phyloP scores from a whole-genome alignment of 108 stramenopile genomes.

The Cyclotella choctawhatcheeana region DNA sequence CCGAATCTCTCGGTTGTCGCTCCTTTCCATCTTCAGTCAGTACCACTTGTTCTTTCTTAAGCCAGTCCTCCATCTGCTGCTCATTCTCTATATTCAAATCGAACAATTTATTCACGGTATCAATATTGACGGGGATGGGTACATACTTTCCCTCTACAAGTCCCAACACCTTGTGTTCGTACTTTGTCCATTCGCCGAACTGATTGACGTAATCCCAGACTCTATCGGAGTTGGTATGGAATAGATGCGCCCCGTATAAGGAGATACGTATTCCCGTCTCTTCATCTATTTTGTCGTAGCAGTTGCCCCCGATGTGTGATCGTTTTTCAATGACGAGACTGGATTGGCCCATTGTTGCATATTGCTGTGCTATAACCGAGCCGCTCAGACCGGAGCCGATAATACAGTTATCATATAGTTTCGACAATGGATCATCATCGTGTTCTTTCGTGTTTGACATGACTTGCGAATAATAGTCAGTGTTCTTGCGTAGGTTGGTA shows the following conservation, averaged over 20 bases:
- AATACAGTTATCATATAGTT: slow-evolving; percentile 70
- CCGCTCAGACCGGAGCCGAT: slow-evolving; percentile 83
- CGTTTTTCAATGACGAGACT: slow-evolving; percentile 76
- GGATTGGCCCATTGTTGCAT: slow-evolving; percentile 58
- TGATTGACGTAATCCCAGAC: slow-evolving; percentile 79
- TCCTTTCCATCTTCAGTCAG: slow-evolving; percentile 31
- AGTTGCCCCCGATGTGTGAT: slow-evolving; percentile 84
- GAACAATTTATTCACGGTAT: slow-evolving; percentile 84
- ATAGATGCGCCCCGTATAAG: slow-evolving; percentile 74
- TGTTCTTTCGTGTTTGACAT: not conserved
- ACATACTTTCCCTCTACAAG: slow-evolving; percentile 65
- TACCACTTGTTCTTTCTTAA: slow-evolving; percentile 60
- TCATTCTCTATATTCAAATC: slow-evolving; percentile 57
- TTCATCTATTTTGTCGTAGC: slow-evolving; percentile 78
- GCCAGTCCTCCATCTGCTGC: slow-evolving; percentile 80
- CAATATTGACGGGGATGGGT: slow-evolving; percentile 85
- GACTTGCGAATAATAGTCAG: not conserved
- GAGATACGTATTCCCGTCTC: slow-evolving; percentile 68
- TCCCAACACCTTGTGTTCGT: slow-evolving; percentile 79
- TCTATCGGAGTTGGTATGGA: slow-evolving; percentile 69
- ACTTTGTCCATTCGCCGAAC: slow-evolving; percentile 72
- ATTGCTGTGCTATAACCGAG: slow-evolving; percentile 78
- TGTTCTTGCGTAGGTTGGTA: not conserved
- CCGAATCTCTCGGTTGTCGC: slow-evolving; percentile 55
- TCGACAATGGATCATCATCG: not conserved